phyloP scores from a whole-genome alignment of 2,329 filamentous ascomycete genomes.

The Pestalotiopsis sp. region DNA sequence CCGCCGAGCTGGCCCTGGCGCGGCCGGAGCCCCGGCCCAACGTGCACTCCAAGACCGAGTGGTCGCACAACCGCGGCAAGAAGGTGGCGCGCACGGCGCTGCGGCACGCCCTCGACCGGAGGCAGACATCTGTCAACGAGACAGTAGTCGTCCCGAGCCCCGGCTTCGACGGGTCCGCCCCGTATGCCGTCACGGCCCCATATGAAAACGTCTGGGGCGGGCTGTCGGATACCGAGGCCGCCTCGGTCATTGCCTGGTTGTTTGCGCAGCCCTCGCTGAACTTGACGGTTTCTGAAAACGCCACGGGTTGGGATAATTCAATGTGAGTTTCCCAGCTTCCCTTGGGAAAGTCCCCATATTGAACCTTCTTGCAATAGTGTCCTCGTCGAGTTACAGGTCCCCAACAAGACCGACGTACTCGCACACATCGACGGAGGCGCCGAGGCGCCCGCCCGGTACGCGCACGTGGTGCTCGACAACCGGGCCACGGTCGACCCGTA shows the following conservation, averaged over 20 bases:
- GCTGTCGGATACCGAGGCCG: constrained; percentile 39
- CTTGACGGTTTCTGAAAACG: constrained; percentile 27
- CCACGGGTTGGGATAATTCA: background rate
- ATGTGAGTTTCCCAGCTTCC: background rate
- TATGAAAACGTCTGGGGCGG: constrained; percentile 16
- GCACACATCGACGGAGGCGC: constrained; percentile 43
- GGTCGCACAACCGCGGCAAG: background rate
- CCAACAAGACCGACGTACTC: constrained; percentile 52
- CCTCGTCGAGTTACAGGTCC: constrained; percentile 40
- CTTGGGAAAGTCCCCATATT: background rate
- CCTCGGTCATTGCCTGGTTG: constrained; percentile 39
- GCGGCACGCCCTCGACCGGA: background rate
- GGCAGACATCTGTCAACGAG: background rate
- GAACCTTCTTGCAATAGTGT: constrained; percentile 15
- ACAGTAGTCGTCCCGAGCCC: background rate
- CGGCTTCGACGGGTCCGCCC: background rate
- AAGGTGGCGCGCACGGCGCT: background rate
- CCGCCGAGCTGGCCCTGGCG: background rate
- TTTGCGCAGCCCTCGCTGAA: constrained; percentile 41
- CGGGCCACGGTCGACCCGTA: constrained; percentile 38
- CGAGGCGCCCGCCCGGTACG: constrained; percentile 41
- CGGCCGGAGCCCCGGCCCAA: background rate
- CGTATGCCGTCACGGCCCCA: background rate
- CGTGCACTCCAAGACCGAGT: background rate
- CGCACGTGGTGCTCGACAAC: constrained; percentile 43